phyloP scores from a whole-genome alignment of 2,329 filamentous ascomycete genomes.

The Aspergillus awamori region DNA sequence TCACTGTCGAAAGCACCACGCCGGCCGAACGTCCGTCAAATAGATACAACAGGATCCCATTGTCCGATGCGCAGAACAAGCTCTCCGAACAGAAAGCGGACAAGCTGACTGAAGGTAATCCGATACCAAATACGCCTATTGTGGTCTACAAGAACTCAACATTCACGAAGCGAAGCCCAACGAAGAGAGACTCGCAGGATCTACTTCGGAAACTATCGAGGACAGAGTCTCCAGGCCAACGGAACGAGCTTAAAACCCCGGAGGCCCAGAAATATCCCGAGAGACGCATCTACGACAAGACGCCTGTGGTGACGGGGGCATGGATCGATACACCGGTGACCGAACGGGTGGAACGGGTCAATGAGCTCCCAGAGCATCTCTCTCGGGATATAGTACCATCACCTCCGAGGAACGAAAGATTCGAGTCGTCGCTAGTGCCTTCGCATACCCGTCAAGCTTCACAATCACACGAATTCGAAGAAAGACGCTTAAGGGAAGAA shows the following conservation, averaged over 20 bases:
- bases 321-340: conserved; percentile 53
- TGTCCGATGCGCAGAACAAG: conserved; percentile 19
- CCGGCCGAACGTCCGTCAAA: conserved; percentile 27
- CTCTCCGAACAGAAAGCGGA: conserved; percentile 21
- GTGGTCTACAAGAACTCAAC: conserved; percentile 39
- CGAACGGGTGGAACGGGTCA: conserved; percentile 39
- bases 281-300: conserved; percentile 44
- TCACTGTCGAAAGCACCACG: conserved; percentile 24
- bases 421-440: conserved; percentile 9
- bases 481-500: conserved; percentile 8
- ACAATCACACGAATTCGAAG: conserved; percentile 4
- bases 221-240: conserved; percentile 38
- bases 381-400: conserved; percentile 30
- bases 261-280: conserved; percentile 35
- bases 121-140: conserved; percentile 43
- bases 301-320: conserved; percentile 48
- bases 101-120: conserved; percentile 27
- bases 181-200: conserved; percentile 44
- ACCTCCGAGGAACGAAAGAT: conserved; percentile 15
- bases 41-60: conserved; percentile 15
- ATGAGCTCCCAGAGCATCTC: conserved; percentile 27
- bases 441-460: conserved; percentile 14
- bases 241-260: conserved; percentile 35
- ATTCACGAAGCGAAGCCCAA: conserved; percentile 33
- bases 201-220: conserved; percentile 47